Evolutionary conservation across 768 basidiomycete genomes (phyloP), one percentile per base, ranked within the genome.

Genomic region (Agaricus subrufescens): DNA sequence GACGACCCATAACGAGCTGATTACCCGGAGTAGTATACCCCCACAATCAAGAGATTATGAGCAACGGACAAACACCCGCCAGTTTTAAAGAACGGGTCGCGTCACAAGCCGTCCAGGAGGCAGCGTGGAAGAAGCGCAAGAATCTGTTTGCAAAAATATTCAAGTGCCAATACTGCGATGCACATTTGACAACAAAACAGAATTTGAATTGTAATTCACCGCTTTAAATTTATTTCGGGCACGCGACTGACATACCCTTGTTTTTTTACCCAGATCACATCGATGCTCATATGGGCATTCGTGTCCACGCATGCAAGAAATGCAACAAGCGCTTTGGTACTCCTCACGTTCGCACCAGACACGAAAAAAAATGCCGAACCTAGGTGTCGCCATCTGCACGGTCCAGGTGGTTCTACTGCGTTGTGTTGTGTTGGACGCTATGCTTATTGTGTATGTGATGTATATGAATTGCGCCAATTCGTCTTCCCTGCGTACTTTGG

Each of bases 251-350:
- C 40, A 42, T 25, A 26, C 8, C 12, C 6, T 40, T n/a, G n/a
- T 15, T 12, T 23, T 43, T 49, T 45, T 27, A 34, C 15, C 8
- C 23, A 56, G 55, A 48, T 19, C 55, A 56, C 8, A 50, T 46
- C 4, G 31, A 26, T 40, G 55, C 55, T 11, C 55, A 56, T 29
- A 9, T 37, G 19, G 55, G 55, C n/a, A 45, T n/a, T 37, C 55
- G 55, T 11, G 42, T 45, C 14, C 50, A 40, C 42, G 14, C 7
- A 14, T 60, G 59, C 27, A n/a, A 30, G 5, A 51, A 34, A 12
- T 60, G 59, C 34, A 37, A 43, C 10, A 52, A 54, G 40, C 26
- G 27, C 3, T 60, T 60, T 23, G 54, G 47, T 38, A 60, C 59
- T 0, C 56, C 56, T 25, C 59, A 60, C 26, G 53, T 53, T 9